Evolutionary conservation across 2,329 filamentous ascomycete species (phyloP).

Genomic region (Claviceps sp.): DNA sequence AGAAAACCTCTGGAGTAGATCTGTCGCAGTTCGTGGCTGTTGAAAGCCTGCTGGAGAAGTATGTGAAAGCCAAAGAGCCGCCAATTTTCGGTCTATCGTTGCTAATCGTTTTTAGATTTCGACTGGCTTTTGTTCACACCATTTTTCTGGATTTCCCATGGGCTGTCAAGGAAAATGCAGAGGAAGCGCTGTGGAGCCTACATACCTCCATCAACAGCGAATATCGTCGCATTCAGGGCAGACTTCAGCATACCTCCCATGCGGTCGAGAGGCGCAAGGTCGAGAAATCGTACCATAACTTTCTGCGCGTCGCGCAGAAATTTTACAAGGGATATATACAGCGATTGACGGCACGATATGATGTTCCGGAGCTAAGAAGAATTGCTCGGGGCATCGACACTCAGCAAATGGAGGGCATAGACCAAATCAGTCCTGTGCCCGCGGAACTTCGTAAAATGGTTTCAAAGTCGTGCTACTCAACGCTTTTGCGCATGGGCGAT

Average conservation of each 20-base stretch:
- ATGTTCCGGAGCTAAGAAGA: constrained; percentile 36
- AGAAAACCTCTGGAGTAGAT: constrained; percentile 22
- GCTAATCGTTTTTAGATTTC: constrained; percentile 30
- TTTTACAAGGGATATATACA: constrained; percentile 85
- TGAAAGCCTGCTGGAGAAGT: constrained; percentile 26
- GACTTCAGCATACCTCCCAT: constrained; percentile 36
- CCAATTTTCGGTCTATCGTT: not conserved
- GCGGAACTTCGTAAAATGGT: constrained; percentile 44
- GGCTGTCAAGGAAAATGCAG: constrained; percentile 49
- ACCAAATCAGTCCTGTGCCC: constrained; percentile 30
- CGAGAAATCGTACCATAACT: constrained; percentile 68
- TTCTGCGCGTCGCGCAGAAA: constrained; percentile 74
- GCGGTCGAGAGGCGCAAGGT: constrained; percentile 60
- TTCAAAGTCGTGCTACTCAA: constrained; percentile 64
- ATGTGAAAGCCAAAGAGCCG: constrained; percentile 16
- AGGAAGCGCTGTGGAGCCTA: constrained; percentile 62
- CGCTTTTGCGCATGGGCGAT: constrained; percentile 78
- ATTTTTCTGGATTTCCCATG: constrained; percentile 61
- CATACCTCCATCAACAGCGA: constrained; percentile 67
- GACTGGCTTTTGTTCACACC: constrained; percentile 55
- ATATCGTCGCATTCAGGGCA: constrained; percentile 57
- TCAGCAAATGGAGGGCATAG: constrained; percentile 27
- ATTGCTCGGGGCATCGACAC: constrained; percentile 28
- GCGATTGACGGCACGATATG: constrained; percentile 51
- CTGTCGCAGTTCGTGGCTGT: constrained; percentile 30